Evolutionary conservation across 2,329 filamentous ascomycete species (phyloP), one percentile per base, ranked within the genome.

Genomic region (Tolypocladium pustulatum): DNA sequence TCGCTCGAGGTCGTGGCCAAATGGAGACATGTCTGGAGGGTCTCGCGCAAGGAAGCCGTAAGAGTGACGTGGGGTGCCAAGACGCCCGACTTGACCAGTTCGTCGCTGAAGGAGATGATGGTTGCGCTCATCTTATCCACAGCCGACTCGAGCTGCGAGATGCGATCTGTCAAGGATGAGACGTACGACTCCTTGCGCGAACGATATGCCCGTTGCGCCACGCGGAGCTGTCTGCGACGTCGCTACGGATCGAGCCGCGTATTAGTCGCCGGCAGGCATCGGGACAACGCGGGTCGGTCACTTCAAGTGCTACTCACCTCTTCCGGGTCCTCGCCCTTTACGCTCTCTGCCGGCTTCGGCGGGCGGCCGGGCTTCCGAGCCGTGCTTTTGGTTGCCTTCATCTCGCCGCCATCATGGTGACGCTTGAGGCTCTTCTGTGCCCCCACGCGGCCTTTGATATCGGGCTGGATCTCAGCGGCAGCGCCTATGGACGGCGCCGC

Each of bases 171-270:
- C 17, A 93, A 76, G 1, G 83, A 82, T 34, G 83, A 79, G 56
- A 93, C 90, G 1, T 87, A 87, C 27, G 80, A 85, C 68, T 93
- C 90, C 72, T 93, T 93, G 49, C 90, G 84, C 66, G 86, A 82
- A 15, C 90, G 83, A 68, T 94, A 93, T 0, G 89, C 89, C 62
- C 89, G 78, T 69, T 93, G 90, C 1, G 90, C 90, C 59, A 91
- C 80, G 40, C 90, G 84, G 61, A 94, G 91, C 69, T 94, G 90
- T 8, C 88, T 90, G 58, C 90, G 81, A 57, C 90, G 85, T 61
- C 88, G 84, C 86, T 87, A 25, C 25, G 51, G 13, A 22, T 49
- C 22, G 22, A 54, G 20, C 3, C 6, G 17, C 46, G 27, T n/a
- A 27, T 51, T 6, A 51, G 46, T 32, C 46, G 46, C 46, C 36